phyloP scores from a whole-genome alignment of 2,329 filamentous ascomycete genomes.

The Aspergillus candidus region DNA sequence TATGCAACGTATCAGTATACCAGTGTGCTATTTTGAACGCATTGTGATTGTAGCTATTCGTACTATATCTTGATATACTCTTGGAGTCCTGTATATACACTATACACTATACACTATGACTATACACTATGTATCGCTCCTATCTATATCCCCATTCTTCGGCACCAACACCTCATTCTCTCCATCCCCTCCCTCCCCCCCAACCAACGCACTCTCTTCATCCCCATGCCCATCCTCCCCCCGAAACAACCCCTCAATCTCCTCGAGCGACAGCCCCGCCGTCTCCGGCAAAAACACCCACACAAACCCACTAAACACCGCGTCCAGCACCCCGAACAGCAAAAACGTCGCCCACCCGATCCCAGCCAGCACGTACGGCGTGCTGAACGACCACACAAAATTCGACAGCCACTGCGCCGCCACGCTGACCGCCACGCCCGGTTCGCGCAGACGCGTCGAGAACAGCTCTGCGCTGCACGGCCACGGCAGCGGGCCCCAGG shows the following conservation, averaged over 20 bases:
- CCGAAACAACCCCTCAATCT: slow-evolving; percentile 49
- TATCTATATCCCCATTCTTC: too few species aligned
- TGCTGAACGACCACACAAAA: slow-evolving; percentile 38
- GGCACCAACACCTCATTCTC: too few species aligned
- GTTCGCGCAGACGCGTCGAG: slow-evolving; percentile 34
- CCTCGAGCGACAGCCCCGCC: slow-evolving; percentile 48
- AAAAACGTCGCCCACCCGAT: slow-evolving; percentile 45
- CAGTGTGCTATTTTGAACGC: too few species aligned
- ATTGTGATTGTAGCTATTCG: too few species aligned
- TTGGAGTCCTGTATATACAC: too few species aligned
- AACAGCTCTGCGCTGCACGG: slow-evolving; percentile 36
- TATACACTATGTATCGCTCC: too few species aligned
- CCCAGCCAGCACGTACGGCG: slow-evolving; percentile 40
- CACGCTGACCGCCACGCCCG: slow-evolving; percentile 35
- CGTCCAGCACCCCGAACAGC: slow-evolving; percentile 40
- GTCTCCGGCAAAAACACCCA: slow-evolving; percentile 50
- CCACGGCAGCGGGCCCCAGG: slow-evolving; percentile 38
- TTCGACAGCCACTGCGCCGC: slow-evolving; percentile 38
- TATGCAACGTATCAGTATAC: too few species aligned
- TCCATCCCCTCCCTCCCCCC: not conserved
- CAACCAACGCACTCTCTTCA: not conserved
- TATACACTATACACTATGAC: too few species aligned
- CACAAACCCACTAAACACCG: slow-evolving; percentile 46
- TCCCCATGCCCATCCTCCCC: slow-evolving; percentile 6
- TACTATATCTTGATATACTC: too few species aligned